Base-by-base conservation (phyloP, 768 basidiomycete genomes). In the Tricholoma saponaceum region DNA sequence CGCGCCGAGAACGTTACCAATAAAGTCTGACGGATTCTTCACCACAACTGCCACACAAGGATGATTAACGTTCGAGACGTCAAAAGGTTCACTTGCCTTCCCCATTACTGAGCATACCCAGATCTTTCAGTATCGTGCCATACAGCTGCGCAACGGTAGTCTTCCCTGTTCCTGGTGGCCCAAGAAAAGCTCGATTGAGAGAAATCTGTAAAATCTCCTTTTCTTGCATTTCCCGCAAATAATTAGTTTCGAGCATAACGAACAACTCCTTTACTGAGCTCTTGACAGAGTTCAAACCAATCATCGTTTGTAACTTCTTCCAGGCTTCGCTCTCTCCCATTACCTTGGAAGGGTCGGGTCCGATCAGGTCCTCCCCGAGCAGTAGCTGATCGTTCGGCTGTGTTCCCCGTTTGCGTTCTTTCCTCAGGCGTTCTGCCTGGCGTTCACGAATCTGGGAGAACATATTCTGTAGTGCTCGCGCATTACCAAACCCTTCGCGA, bases 121-220 rank as follows among this genome's bases (percentile, higher is more conserved):
- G 65, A 49, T 87, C 85, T 0, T 74, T 79, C 10, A 89, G 67
- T 47, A 87, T 82, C 55, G 79, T 77, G 0, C 87, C 87, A 61
- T 89, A 89, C 3, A 86, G 63, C 61, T 81, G 82, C 0, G 84
- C 86, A 0, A 89, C 86, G 0, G 83, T 83, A 0, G 87, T 89
- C 66, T 89, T 89, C 0, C 87, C 87, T 0, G 87, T 87, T 3
- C 87, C 87, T 5, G 87, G 87, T 7, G 81, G 80, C 0, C 87
- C 87, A 32, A 86, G 63, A 68, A 89, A 87, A 0, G 84, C 81
- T 14, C 83, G 80, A 59, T 89, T 87, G 57, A 89, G 74, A 6
- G 84, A 80, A 43, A 83, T 66, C 46, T 76, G 71, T n/a, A 84
- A 51, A 0, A 82, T 83, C 33, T 80, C 73, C 62, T 78, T 72